Evolutionary conservation across 2,329 filamentous ascomycete genomes (phyloP), one percentile per base, ranked within the genome.

Genomic region (Dactylonectria estremocensis): DNA sequence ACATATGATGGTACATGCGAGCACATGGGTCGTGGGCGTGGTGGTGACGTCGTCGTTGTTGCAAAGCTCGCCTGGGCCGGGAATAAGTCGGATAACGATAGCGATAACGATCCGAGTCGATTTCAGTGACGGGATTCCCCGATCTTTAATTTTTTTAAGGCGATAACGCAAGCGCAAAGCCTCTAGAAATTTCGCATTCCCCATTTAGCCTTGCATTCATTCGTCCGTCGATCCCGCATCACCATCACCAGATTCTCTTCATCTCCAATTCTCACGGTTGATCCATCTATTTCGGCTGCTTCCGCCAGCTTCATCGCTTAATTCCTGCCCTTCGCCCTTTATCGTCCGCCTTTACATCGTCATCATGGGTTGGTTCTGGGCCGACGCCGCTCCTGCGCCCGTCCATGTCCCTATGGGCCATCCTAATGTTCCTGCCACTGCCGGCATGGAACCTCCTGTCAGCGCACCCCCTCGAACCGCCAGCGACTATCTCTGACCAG

Each of bases 291-390:
- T 49, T 60, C 28, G 16, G 9, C 28, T 52, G 18, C 37, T 43
- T 43, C 18, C 13, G 13, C 52, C 37, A 28, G 22, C 40, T 24
- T 48, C 46, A 11, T 37, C 16, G 14, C n/a, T 57, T 33, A 6
- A 52, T 55, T 20, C 16, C 48, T 59, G 31, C 54, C 37, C 9
- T 60, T 66, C 52, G 24, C 24, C 55, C 54, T 24, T 14, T 50
- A 35, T 33, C 22, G 20, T 45, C 56, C 14, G 37, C 57, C 45
- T 60, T 37, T 24, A 53, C 40, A 64, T 10, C 58, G 56, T 71
- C 68, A 69, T 43, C 66, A 91, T 90, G 89, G 89, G 89, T 72
- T 90, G 88, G 88, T 91, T 91, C 75, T 91, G 89, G 89, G 86
- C 88, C 68, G 88, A 90, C 69, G 69, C 80, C 66, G 57, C 81